A percentile compares a stretch with the other conserved stretches of the same genome.
These are phyloP conservation scores for Gliomastix tumulicola DNA, from an alignment of 2,329 filamentous ascomycete species.

Conservation along the genomic window DNA sequence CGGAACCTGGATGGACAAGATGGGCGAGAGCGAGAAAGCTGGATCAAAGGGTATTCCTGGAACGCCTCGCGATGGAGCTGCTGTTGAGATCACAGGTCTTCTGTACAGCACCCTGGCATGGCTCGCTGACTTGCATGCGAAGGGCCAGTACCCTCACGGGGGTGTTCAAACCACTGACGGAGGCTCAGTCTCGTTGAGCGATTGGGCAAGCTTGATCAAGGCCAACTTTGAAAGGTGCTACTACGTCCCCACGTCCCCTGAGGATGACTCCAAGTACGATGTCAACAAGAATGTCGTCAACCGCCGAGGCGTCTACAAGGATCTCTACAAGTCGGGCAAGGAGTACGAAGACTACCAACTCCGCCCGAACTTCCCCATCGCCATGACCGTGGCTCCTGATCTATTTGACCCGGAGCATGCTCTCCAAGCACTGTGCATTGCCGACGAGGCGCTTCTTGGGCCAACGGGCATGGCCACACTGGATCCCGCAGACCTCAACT, in stretches of 20 bases:
- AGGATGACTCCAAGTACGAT: constrained; percentile 71
- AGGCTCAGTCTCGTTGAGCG: constrained; percentile 56
- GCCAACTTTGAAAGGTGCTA: constrained; percentile 88
- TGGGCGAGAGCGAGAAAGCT: constrained; percentile 93
- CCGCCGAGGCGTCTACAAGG: constrained; percentile 95
- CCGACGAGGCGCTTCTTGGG: constrained; percentile 73
- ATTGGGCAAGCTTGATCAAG: constrained; percentile 78
- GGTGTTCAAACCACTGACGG: constrained; percentile 63
- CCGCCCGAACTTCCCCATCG: constrained; percentile 87
- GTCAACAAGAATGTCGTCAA: constrained; percentile 76
- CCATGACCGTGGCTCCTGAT: constrained; percentile 87
- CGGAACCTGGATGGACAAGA: constrained; percentile 99
- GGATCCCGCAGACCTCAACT: constrained; percentile 87
- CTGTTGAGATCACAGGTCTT: constrained; percentile 90
- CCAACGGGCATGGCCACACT: constrained; percentile 94
- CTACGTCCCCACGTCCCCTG: constrained; percentile 66
- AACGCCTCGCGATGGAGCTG: constrained; percentile 93
- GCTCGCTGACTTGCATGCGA: constrained; percentile 60
- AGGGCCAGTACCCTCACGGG: constrained; percentile 65
- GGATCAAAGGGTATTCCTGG: constrained; percentile 90
- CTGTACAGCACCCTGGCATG: constrained; percentile 84
- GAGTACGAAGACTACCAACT: constrained; percentile 98
- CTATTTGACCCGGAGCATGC: constrained; percentile 78
- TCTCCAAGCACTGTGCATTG: constrained; percentile 69
- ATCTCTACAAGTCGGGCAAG: constrained; percentile 88